These are phyloP conservation scores for Diversispora epigaea DNA, from an alignment of 192 early-diverging fungal genomes.

Conservation along the genomic window DNA sequence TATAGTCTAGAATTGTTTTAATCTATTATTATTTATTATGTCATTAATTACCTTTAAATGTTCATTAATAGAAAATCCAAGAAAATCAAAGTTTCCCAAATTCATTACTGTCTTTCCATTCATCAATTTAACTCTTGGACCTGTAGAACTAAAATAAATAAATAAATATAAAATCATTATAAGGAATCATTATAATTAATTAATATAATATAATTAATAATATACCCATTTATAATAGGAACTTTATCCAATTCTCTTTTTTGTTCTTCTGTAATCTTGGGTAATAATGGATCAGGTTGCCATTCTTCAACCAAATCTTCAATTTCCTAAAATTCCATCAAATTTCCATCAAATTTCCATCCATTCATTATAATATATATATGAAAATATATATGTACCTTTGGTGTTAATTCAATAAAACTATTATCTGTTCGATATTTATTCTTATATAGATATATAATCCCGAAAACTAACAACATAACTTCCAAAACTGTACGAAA, in stretches of 20 bases:
- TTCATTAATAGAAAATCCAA: conserved; percentile 76
- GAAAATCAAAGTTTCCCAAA: conserved; percentile 85
- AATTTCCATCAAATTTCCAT: background rate
- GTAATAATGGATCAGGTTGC: conserved; percentile 93
- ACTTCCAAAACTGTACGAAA: conserved; percentile 83
- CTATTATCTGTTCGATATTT: conserved; percentile 75
- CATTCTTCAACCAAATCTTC: conserved; percentile 94
- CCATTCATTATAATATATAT: background rate
- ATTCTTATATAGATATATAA: conserved; percentile 84
- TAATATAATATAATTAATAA: background rate
- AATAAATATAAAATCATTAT: background rate
- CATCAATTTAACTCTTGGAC: conserved; percentile 61
- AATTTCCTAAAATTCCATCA: conserved; percentile 66
- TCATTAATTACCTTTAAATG: conserved; percentile 54
- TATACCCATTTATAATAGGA: conserved; percentile 67
- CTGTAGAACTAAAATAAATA: conserved; percentile 41
- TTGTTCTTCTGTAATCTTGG: conserved; percentile 67
- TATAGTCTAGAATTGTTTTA: background rate
- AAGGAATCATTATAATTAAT: background rate
- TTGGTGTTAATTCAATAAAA: conserved; percentile 76
- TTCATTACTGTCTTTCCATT: conserved; percentile 71
- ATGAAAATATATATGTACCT: conserved; percentile 45
- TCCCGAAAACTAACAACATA: conserved; percentile 79
- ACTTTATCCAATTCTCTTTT: conserved; percentile 75
- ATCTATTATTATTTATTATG: background rate